Evolutionary conservation across 805 yeast species (phyloP), one percentile per base, ranked within the genome.

Genomic region (Blastobotrys terrestris): DNA sequence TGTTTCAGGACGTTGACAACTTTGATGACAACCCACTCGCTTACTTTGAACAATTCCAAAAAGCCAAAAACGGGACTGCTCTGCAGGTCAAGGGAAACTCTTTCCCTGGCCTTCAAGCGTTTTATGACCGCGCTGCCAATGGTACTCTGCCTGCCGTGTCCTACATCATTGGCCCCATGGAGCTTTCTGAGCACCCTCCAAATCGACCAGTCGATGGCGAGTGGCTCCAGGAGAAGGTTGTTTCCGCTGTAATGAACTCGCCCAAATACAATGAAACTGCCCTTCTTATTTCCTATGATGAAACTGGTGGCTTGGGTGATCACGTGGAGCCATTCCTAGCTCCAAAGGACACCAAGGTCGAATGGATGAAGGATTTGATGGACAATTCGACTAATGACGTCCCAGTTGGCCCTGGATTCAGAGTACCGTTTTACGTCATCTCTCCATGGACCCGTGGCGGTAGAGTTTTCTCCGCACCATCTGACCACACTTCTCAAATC

Each of bases 361-460:
- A 61, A 39, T 61, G 64, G 64, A 39, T 53, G 50, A 43, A 46
- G 14, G 60, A 60, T 48, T 58, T 58, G 31, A 53, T 49, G 20
- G 35, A 11, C 11, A 49, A 51, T 44, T 48, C 41, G 2, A 11
- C 42, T 8, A 5, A 11, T 6, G 11, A 26, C 11, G 35, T 26
- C 35, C 60, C 63, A 19, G 48, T 62, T 19, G 63, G 63, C 3
- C 63, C 63, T 3, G 63, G 63, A 3, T 57, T 58, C 53, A 49
- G 63, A 46, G 61, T 60, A 40, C 62, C 63, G 3, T 55, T 60
- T 45, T 50, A 48, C 35, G 57, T 54, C 7, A 44, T 60, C 19
- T 61, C 64, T 14, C 64, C 64, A 13, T 61, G 60, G 58, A 53
- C 63, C n/a, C 56, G 60, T 16, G 64, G 64, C 35, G 62, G 63